Conservation (phyloP, 2,329 filamentous ascomycete genomes). For the Zymoseptoria ardabiliae region DNA sequence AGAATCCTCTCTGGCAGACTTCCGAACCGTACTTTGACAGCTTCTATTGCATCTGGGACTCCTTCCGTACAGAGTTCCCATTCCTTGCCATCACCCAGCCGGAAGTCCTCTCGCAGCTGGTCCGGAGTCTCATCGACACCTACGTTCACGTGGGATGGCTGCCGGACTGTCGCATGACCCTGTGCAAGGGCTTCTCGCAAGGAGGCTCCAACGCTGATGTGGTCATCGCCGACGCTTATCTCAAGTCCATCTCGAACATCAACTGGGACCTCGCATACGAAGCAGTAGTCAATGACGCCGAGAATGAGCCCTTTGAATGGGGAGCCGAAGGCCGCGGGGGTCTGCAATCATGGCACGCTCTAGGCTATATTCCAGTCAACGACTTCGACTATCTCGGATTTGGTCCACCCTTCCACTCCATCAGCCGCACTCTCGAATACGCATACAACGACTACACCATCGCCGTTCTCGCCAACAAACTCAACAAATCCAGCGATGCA, state of each 20-base stretch:
- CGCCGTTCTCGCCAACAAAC: conserved; percentile 55
- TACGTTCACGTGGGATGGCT: conserved; percentile 62
- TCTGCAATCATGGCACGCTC: conserved; percentile 59
- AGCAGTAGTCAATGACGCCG: conserved; percentile 64
- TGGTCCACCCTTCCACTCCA: conserved; percentile 60
- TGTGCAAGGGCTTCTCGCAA: conserved; percentile 61
- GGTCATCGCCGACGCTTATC: conserved; percentile 58
- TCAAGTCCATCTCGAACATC: conserved; percentile 55
- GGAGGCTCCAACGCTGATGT: conserved; percentile 42
- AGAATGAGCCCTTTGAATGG: conserved; percentile 63
- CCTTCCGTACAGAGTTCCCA: conserved; percentile 56
- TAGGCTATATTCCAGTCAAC: conserved; percentile 53
- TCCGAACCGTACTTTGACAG: conserved; percentile 63
- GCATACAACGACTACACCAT: conserved; percentile 62
- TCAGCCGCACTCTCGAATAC: conserved; percentile 65
- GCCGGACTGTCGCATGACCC: conserved; percentile 64
- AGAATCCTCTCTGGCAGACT: conserved; percentile 59
- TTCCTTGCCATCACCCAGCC: conserved; percentile 59
- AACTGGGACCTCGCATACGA: conserved; percentile 63
- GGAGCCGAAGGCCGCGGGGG: conserved; percentile 62
- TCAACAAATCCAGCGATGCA: conserved; percentile 46
- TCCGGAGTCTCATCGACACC: conserved; percentile 60
- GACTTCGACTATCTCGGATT: conserved; percentile 53
- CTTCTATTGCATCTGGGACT: conserved; percentile 60
- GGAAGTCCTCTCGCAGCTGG: conserved; percentile 53